Conservation (phyloP, 2,329 filamentous ascomycete genomes). For the Ophioceras dolichostomum region DNA sequence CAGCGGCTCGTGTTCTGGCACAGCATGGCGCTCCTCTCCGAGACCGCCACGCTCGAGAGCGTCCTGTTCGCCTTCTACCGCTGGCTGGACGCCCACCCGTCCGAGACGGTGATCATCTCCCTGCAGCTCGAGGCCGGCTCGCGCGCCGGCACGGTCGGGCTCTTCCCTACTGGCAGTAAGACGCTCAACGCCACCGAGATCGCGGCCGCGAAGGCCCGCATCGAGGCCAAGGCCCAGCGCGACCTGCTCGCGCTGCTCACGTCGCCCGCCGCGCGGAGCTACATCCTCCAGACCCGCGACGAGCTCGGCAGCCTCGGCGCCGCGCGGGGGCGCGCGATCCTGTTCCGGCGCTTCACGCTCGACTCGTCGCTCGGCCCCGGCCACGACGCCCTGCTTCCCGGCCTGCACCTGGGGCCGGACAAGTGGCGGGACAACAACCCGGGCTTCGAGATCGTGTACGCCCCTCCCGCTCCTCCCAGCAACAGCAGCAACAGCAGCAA, state of each 20-base stretch:
- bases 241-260: slow-evolving; percentile 24
- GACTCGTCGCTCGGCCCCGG: slow-evolving; percentile 17
- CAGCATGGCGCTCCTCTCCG: slow-evolving; percentile 27
- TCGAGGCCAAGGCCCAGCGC: not conserved
- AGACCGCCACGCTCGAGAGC: slow-evolving; percentile 27
- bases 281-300: slow-evolving; percentile 32
- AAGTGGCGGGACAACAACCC: slow-evolving; percentile 29
- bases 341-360: slow-evolving; percentile 32
- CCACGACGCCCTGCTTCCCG: slow-evolving; percentile 25
- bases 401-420: slow-evolving; percentile 29
- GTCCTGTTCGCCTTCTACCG: slow-evolving; percentile 32
- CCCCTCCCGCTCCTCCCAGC: too few species aligned
- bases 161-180: slow-evolving; percentile 12
- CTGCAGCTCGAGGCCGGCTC: slow-evolving; percentile 29
- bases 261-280: slow-evolving; percentile 21
- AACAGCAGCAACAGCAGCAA: too few species aligned
- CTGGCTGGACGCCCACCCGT: slow-evolving; percentile 32
- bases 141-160: slow-evolving; percentile 15
- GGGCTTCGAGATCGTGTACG: slow-evolving; percentile 27
- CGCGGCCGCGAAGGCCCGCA: slow-evolving; percentile 20
- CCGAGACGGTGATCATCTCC: slow-evolving; percentile 31
- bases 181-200: slow-evolving; percentile 18
- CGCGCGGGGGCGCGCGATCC: slow-evolving; percentile 27
- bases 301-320: slow-evolving; percentile 34
- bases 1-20: slow-evolving; percentile 36